Evolutionary conservation across 129 eudicot species (phyloP).

Genomic region (Pseudognaphalium luteoalbum): DNA sequence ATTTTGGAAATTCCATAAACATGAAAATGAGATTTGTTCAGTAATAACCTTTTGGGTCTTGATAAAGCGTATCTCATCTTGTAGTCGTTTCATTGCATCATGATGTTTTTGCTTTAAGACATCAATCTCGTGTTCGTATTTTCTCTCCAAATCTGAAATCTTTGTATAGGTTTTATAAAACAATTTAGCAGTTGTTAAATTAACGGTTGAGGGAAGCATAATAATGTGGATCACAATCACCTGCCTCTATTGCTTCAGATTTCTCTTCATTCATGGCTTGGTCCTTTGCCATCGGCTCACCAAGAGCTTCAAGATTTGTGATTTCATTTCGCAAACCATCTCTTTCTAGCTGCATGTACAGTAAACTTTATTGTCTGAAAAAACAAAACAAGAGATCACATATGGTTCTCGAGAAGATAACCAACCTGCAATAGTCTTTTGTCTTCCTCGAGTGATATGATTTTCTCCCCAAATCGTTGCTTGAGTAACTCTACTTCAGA

Average conservation of each 20-base stretch:
- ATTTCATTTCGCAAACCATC: constrained; percentile 74
- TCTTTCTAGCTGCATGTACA: constrained; percentile 54
- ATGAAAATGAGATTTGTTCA: constrained; percentile 17
- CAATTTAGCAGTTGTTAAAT: constrained; percentile 14
- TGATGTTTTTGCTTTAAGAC: constrained; percentile 84
- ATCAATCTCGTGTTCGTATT: constrained; percentile 93
- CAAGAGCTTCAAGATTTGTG: constrained; percentile 59
- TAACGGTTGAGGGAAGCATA: constrained; percentile 15
- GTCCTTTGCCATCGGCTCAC: constrained; percentile 61
- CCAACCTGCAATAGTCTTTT: constrained; percentile 62
- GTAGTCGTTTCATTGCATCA: constrained; percentile 83
- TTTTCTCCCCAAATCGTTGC: constrained; percentile 75
- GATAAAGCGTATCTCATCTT: constrained; percentile 86
- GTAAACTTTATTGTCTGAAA: background rate
- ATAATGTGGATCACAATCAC: constrained; percentile 44
- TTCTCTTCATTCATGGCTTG: constrained; percentile 74
- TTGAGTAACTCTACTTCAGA: constrained; percentile 69
- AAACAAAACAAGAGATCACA: background rate
- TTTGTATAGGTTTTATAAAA: constrained; percentile 24
- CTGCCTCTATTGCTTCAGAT: constrained; percentile 81
- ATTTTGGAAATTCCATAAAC: constrained; percentile 6
- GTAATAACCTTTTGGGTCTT: constrained; percentile 88
- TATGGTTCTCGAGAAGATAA: background rate
- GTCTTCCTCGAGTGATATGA: constrained; percentile 84
- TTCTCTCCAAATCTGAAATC: constrained; percentile 91